These are phyloP conservation scores for Verticillium nubilum DNA, from an alignment of 2,329 filamentous ascomycete species.

Conservation along the genomic window DNA sequence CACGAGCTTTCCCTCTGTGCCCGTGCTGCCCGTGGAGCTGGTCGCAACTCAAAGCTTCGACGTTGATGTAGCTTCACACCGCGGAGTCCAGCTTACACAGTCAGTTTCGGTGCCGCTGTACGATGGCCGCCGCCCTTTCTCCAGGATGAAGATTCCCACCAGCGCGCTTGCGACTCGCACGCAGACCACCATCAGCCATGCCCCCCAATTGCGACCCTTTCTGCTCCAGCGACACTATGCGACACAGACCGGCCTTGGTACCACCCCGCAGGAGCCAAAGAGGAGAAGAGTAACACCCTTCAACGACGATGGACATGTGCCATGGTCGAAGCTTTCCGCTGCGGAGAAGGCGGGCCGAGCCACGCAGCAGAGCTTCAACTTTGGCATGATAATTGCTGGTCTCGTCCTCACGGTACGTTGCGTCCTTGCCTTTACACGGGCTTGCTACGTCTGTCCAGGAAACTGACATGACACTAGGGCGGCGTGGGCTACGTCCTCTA, in stretches of 20 bases:
- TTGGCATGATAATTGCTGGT: conserved; percentile 70
- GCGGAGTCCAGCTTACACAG: background rate
- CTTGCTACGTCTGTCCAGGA: background rate
- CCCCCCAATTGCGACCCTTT: conserved; percentile 27
- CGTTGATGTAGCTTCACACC: background rate
- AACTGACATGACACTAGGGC: conserved; percentile 39
- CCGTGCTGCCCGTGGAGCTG: background rate
- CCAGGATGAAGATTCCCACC: conserved; percentile 41
- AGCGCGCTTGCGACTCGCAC: conserved; percentile 29
- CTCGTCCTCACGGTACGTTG: conserved; percentile 65
- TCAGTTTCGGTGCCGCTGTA: conserved; percentile 13
- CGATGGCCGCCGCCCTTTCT: conserved; percentile 32
- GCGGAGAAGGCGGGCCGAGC: conserved; percentile 78
- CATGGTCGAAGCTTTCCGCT: conserved; percentile 71
- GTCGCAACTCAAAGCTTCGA: conserved; percentile 5
- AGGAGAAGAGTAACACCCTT: conserved; percentile 73
- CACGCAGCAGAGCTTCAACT: conserved; percentile 87
- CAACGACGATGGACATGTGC: conserved; percentile 78
- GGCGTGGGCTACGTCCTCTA: conserved; percentile 76
- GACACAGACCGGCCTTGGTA: conserved; percentile 44
- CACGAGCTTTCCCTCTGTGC: conserved; percentile 4
- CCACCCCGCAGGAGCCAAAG: conserved; percentile 36
- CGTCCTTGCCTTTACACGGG: background rate
- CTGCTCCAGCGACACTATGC: conserved; percentile 48
- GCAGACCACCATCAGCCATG: conserved; percentile 13